Evolutionary conservation across 768 basidiomycete species (phyloP), one percentile per base, ranked within the genome.

Genomic region (Agaricus subrufescens): DNA sequence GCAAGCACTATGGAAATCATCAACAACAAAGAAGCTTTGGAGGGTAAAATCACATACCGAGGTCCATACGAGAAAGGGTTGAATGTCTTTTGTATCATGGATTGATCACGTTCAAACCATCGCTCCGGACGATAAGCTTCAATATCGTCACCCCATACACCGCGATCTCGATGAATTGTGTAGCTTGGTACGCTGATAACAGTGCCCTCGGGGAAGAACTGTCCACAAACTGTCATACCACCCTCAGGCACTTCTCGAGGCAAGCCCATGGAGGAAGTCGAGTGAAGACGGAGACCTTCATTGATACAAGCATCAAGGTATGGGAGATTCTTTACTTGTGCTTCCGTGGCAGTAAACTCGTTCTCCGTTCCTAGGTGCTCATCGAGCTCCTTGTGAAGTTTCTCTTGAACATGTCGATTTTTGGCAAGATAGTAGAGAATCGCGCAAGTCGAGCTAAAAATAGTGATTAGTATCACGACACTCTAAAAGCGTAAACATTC

Each of bases 281-380:
- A 89, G 72, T 95, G 92, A 7, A 93, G 66, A 2, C 94, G 85
- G 30, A 97, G 77, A 2, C 78, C 86, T 70, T 97, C 94, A 66
- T 91, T 85, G 71, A 96, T 89, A 68, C 87, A 89, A 0, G 94
- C 93, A 46, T 91, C 85, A 61, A 95, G 80, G 69, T 91, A 94
- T 6, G 86, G 80, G 15, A 92, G 73, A 1, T 74, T 74, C 68
- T 94, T 94, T 52, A 90, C 82, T 57, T 84, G 80, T 52, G 87
- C 85, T 52, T 73, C 85, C 1, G 79, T 82, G 19, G 83, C 75
- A 19, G 85, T 83, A 2, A 71, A 65, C 63, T 88, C 86, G 57
- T 86, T 86, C 54, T 79, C 77, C 2, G 74, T 68, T 30, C 75
- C 74, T 25, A 80, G 70, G 39, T 86, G 77, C 56, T 86, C 80